Percentiles rank a stretch among this genome's conserved stretches.
Evolutionary conservation across 2,329 filamentous ascomycete genomes (phyloP).

Genomic region (Cercospora sp.): DNA sequence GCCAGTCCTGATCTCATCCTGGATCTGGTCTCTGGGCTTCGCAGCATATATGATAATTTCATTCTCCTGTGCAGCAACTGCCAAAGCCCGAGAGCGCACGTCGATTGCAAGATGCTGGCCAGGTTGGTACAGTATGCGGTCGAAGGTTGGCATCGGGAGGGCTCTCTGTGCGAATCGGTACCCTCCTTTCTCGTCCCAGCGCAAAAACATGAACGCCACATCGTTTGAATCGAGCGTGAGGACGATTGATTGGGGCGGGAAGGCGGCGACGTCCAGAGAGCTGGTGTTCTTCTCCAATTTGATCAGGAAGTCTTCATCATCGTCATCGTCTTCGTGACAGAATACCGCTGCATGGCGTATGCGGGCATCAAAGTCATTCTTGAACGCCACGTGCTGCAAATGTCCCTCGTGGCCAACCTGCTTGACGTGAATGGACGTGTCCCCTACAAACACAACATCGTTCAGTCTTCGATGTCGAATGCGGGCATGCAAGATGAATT

Average conservation of each 20-base stretch:
- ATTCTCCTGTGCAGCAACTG: slow-evolving; percentile 68
- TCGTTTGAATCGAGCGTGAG: slow-evolving; percentile 73
- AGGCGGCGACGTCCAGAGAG: neutral
- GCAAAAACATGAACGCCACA: slow-evolving; percentile 74
- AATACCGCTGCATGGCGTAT: slow-evolving; percentile 80
- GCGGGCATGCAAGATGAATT: slow-evolving; percentile 76
- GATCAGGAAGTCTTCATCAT: slow-evolving; percentile 40
- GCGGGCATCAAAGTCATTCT: slow-evolving; percentile 72
- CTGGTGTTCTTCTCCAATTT: slow-evolving; percentile 31
- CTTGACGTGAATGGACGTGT: slow-evolving; percentile 77
- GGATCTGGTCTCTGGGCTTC: slow-evolving; percentile 56
- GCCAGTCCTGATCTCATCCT: slow-evolving; percentile 50
- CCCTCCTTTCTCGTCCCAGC: slow-evolving; percentile 45
- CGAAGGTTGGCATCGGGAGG: slow-evolving; percentile 59
- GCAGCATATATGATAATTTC: slow-evolving; percentile 72
- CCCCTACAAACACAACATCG: slow-evolving; percentile 84
- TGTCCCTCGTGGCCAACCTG: slow-evolving; percentile 63
- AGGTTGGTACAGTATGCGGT: slow-evolving; percentile 54
- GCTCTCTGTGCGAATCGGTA: slow-evolving; percentile 63
- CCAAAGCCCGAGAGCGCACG: slow-evolving; percentile 64
- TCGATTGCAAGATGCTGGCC: slow-evolving; percentile 74
- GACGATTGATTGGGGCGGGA: slow-evolving; percentile 79
- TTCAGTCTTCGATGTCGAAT: slow-evolving; percentile 69
- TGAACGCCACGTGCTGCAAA: slow-evolving; percentile 73
- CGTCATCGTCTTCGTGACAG: slow-evolving; percentile 46